Evolutionary conservation across 2,329 filamentous ascomycete genomes (phyloP).

Genomic region (Verticillium albo-atrum): DNA sequence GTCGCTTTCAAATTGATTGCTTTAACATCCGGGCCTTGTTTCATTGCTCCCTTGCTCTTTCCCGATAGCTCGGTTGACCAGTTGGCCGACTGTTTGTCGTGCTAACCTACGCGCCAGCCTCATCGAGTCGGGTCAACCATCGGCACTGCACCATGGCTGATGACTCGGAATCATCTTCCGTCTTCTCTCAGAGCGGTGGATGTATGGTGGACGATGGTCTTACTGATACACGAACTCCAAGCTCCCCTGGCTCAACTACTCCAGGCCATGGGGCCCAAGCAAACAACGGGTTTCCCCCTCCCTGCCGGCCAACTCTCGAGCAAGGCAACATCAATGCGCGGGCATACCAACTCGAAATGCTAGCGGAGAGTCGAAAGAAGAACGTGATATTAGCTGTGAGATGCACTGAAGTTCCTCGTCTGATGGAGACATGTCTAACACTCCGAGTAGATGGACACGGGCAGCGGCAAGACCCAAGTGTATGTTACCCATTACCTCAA

Average conservation of each 20-base stretch:
- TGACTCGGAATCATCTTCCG: background rate
- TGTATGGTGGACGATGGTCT: background rate
- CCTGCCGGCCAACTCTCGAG: background rate
- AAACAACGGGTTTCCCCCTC: background rate
- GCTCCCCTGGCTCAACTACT: background rate
- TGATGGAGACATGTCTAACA: background rate
- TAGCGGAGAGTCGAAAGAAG: slow-evolving; percentile 59
- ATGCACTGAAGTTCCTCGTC: slow-evolving; percentile 1
- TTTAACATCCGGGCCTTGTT: too few relatives aligned
- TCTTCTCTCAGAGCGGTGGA: background rate
- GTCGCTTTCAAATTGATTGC: too few relatives aligned
- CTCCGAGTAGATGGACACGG: slow-evolving; percentile 67
- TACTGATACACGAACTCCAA: background rate
- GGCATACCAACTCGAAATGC: slow-evolving; percentile 73
- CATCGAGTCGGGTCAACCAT: background rate
- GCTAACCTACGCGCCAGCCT: background rate
- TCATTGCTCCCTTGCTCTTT: too few relatives aligned
- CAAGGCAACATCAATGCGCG: slow-evolving; percentile 37
- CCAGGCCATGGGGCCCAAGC: background rate
- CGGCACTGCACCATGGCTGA: background rate
- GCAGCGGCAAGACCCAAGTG: slow-evolving; percentile 76
- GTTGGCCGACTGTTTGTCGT: too few relatives aligned
- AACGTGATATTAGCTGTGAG: slow-evolving; percentile 70
- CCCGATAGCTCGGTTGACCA: too few relatives aligned
- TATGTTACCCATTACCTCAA: slow-evolving; percentile 31